Percentiles rank a stretch among this genome's conserved stretches.
Evolutionary conservation across 2,329 filamentous ascomycete species (phyloP).

Genomic region (Cercospora beticola): DNA sequence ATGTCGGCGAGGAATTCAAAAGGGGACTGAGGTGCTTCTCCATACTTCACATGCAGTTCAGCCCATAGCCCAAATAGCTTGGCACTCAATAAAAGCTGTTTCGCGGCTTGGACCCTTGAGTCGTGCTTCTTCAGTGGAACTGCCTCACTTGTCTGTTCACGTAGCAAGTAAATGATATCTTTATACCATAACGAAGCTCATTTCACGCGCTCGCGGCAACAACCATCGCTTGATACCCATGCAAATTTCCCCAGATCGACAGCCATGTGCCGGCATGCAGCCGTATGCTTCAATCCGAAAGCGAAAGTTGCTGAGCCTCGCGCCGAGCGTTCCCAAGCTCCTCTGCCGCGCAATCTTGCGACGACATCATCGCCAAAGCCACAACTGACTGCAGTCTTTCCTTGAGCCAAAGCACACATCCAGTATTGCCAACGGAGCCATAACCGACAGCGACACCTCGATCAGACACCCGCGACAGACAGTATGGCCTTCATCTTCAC

Average conservation of each 20-base stretch:
- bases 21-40: not conserved
- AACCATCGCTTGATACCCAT: not conserved
- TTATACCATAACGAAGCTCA: not conserved
- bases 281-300: slow-evolving; percentile 6
- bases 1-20: not conserved
- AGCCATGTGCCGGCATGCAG: slow-evolving; percentile 1
- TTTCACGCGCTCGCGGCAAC: not conserved
- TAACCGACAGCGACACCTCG: not conserved
- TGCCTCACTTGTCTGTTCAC: not conserved
- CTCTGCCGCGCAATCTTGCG: slow-evolving; percentile 20
- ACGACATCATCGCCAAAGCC: slow-evolving; percentile 3
- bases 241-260: slow-evolving; percentile 9
- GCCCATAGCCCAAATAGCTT: not conserved
- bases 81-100: not conserved
- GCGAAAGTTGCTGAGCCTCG: slow-evolving; percentile 10
- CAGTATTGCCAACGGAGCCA: not conserved
- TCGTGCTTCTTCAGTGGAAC: not conserved
- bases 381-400: slow-evolving; percentile 4
- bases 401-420: not conserved
- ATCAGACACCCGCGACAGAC: not conserved
- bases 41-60: not conserved
- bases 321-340: slow-evolving; percentile 8
- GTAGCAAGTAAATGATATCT: not conserved
- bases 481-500: slow-evolving; percentile 49
- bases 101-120: not conserved